phyloP scores from a whole-genome alignment of 2,329 filamentous ascomycete species.

The Claviceps digitariae region DNA sequence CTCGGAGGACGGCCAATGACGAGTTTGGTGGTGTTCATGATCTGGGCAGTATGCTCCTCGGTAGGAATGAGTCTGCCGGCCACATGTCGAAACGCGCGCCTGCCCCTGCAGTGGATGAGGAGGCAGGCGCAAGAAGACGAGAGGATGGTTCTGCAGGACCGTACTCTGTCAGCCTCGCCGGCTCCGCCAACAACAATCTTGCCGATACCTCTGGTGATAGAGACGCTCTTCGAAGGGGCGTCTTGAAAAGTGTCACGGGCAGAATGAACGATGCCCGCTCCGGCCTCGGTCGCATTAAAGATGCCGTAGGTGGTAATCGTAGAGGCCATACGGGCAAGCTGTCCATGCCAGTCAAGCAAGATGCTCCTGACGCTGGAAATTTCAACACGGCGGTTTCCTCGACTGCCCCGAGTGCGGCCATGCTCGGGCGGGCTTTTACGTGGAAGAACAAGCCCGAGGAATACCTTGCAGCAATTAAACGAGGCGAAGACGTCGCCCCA shows the following conservation, averaged over 20 bases:
- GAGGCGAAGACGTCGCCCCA: constrained; percentile 19
- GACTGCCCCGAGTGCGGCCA: constrained; percentile 10
- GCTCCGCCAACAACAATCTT: constrained; percentile 31
- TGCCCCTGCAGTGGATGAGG: constrained; percentile 38
- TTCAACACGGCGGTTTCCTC: constrained; percentile 4
- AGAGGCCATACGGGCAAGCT: constrained; percentile 39
- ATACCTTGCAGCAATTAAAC: constrained; percentile 32
- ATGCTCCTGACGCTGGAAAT: constrained; percentile 25
- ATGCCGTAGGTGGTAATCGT: constrained; percentile 56
- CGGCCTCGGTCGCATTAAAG: constrained; percentile 74
- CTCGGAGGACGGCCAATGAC: constrained; percentile 46
- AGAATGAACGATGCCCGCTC: constrained; percentile 70
- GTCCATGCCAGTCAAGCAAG: constrained; percentile 37
- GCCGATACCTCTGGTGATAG: constrained; percentile 37
- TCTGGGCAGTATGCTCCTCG: constrained; percentile 34
- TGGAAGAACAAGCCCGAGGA: constrained; percentile 54
- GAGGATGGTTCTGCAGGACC: constrained; percentile 30
- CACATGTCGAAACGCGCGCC: constrained; percentile 35
- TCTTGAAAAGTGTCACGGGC: constrained; percentile 68
- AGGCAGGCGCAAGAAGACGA: constrained; percentile 28
- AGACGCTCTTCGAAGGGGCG: constrained; percentile 46
- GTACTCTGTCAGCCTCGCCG: constrained; percentile 29
- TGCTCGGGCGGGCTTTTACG: constrained; percentile 39
- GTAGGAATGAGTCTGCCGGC: constrained; percentile 32
- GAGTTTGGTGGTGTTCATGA: constrained; percentile 31